A percentile compares a stretch with the other conserved stretches of the same genome.
These are phyloP conservation scores for Magnusiomyces suaveolens DNA, from an alignment of 1,139 yeast species.

Conservation along the genomic window DNA sequence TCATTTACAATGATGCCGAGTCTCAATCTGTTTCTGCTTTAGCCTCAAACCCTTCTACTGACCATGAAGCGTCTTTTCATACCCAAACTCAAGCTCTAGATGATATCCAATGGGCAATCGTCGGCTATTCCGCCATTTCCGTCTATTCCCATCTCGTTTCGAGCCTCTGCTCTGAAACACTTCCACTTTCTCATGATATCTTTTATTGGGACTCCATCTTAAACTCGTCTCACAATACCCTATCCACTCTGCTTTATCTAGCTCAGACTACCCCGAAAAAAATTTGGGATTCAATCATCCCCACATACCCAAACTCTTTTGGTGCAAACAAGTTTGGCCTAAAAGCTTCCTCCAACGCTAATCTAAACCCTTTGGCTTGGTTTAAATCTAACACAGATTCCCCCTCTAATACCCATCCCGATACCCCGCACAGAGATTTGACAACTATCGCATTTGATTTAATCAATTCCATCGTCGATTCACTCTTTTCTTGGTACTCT, in stretches of 20 bases:
- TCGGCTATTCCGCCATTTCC: conserved; percentile 18
- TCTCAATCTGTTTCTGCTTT: not conserved
- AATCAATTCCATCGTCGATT: not conserved
- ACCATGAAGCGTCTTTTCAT: no score
- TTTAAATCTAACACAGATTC: not conserved
- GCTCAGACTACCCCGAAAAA: conserved; percentile 7
- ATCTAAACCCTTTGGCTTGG: not conserved
- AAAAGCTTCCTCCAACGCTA: not conserved
- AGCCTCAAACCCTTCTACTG: not conserved
- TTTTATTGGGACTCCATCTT: conserved; percentile 30
- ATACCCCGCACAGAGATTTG: not conserved
- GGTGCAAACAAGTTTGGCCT: not conserved
- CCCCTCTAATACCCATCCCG: not conserved
- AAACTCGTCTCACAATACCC: conserved; percentile 4
- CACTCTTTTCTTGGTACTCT: conserved; percentile 8
- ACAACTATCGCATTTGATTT: not conserved
- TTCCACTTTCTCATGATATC: conserved; percentile 28
- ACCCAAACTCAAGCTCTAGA: not conserved
- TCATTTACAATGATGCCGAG: not conserved
- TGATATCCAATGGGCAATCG: conserved; percentile 13
- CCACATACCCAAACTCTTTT: not conserved
- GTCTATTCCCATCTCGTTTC: conserved; percentile 22
- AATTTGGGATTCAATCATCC: not conserved
- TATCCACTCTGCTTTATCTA: conserved; percentile 3
- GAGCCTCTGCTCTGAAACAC: conserved; percentile 25